Evolutionary conservation across 2,329 filamentous ascomycete genomes (phyloP), one percentile per base, ranked within the genome.

Genomic region (Penicillium hesseltinei): DNA sequence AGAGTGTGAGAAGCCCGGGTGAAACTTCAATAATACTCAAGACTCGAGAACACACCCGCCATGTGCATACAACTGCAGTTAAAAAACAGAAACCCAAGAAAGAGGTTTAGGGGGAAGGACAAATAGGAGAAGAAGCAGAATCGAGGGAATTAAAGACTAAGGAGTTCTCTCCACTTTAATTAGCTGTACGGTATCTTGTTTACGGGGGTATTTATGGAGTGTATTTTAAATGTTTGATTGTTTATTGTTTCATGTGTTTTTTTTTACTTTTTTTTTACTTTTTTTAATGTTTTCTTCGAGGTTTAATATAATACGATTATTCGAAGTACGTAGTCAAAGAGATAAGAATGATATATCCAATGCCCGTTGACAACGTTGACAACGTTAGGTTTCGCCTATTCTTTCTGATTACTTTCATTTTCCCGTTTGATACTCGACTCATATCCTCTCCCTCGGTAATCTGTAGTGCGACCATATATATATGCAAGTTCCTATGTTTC

Each of bases 1-100:
- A 77, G 75, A 77, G 38, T 51, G 23, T 19, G 27, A 48, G 51
- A 38, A 25, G n/a, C 7, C 17, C 21, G 75, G 77, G 21, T 51
- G 38, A 55, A 50, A 43, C 53, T 51, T 47, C 51, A 53, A 53
- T 53, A 9, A 39, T 53, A 36, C 49, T 51, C 31, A 38, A 38
- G 25, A 31, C 43, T 53, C 33, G 38, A 66, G 49, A 56, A 39
- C 39, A 51, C 53, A 51, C 53, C 46, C 45, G 45, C 53, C 46
- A 38, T 48, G 19, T 49, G 21, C 35, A 54, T 48, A 27, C 13
- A 47, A 46, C 9, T 44, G 47, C 27, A 35, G n/a, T 29, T 38
- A 54, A 46, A 36, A 47, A 25, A 54, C 27, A 44, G 56, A 53
- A 53, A 53, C 58, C 39, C 25, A 59, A 60, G 58, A 55, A 49